These are phyloP conservation scores for Pisolithus marmoratus DNA, from an alignment of 768 basidiomycete genomes.

Conservation along the genomic window DNA sequence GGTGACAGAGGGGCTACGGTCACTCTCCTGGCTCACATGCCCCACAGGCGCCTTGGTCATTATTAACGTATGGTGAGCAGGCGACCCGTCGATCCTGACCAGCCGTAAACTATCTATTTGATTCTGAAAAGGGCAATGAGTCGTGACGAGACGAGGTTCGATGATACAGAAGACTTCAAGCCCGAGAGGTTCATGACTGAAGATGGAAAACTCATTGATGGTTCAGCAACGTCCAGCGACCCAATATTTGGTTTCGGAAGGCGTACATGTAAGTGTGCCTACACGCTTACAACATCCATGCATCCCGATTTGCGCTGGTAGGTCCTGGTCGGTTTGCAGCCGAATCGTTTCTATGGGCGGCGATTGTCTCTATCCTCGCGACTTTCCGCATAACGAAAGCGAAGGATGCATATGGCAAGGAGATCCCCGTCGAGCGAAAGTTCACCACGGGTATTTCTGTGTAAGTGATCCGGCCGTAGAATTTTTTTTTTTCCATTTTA, in stretches of 20 bases:
- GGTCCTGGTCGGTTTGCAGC: constrained; percentile 19
- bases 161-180: constrained; percentile 18
- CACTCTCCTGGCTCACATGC: background rate
- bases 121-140: constrained; percentile 17
- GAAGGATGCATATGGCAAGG: constrained; percentile 15
- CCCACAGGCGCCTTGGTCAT: constrained; percentile 24
- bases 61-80: constrained; percentile 31
- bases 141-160: constrained; percentile 12
- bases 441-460: constrained; percentile 19
- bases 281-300: background rate
- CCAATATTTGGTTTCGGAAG: constrained; percentile 21
- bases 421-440: constrained; percentile 15
- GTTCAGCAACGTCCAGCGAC: constrained; percentile 8
- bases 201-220: constrained; percentile 9
- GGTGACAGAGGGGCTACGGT: background rate
- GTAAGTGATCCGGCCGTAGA: constrained; percentile 5
- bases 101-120: background rate
- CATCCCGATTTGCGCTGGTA: background rate
- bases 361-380: constrained; percentile 18
- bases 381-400: constrained; percentile 17
- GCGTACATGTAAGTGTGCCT: constrained; percentile 16
- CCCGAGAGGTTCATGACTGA: constrained; percentile 21
- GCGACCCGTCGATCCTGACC: background rate
- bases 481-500: background rate
- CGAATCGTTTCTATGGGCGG: constrained; percentile 18